These are phyloP conservation scores for Symbiodinium natans DNA, from an alignment of 73 alveolate species.

Conservation along the genomic window DNA sequence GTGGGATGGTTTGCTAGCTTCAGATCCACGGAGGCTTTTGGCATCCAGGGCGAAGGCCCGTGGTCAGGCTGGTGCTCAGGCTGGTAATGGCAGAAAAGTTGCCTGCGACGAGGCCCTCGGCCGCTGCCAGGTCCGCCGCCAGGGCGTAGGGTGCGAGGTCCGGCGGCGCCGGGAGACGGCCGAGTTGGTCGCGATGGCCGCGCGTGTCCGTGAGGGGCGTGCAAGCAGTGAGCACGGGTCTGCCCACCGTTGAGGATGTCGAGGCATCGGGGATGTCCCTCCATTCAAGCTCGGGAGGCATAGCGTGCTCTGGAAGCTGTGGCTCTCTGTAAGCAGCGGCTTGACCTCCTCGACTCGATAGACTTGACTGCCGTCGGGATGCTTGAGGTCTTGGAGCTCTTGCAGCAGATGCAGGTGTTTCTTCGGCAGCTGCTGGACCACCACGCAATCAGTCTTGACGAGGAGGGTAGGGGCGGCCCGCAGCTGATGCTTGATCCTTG, in stretches of 20 bases:
- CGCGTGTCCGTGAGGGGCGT: not conserved
- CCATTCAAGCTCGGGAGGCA: no score
- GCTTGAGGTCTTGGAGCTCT: no score
- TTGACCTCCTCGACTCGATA: no score
- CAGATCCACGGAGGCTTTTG: conserved; percentile 1
- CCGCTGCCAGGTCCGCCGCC: not conserved
- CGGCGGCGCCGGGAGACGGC: not conserved
- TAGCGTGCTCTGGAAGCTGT: no score
- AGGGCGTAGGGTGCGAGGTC: not conserved
- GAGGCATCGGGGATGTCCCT: not conserved
- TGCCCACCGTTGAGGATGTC: not conserved
- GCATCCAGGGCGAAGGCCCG: not conserved
- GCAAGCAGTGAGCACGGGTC: not conserved
- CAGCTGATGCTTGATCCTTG: no score
- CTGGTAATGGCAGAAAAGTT: not conserved
- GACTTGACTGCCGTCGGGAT: no score
- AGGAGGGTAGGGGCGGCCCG: no score
- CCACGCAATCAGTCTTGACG: no score
- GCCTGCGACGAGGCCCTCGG: not conserved
- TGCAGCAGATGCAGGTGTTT: no score
- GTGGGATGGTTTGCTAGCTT: not conserved
- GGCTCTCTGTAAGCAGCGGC: no score
- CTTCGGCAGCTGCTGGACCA: no score
- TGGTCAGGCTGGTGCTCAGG: not conserved
- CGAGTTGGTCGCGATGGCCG: not conserved